Evolutionary conservation across 2,329 filamentous ascomycete species (phyloP), one percentile per base, ranked within the genome.

Genomic region (Zymoseptoria brevis): DNA sequence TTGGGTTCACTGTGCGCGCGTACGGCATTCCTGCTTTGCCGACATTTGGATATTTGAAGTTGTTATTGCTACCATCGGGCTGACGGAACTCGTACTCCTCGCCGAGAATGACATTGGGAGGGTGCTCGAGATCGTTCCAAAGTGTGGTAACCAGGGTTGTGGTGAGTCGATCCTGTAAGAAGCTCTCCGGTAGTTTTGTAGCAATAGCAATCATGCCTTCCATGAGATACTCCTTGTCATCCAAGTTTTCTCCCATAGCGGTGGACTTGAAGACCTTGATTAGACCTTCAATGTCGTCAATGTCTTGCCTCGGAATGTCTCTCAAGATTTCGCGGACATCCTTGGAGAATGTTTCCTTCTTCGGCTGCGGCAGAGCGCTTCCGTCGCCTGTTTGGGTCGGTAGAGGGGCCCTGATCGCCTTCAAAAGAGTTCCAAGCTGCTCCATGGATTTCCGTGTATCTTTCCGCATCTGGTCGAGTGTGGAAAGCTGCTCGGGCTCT

Each of bases 21-120:
- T 90, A 90, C 0, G 85, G 80, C n/a, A 83, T 83, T 11, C 81
- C 81, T 8, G 87, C 85, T 45, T 79, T 79, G 1, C 87, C 87
- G 29, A 90, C 75, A 56, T 84, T 77, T 2, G 87, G 87, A 65
- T 82, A 77, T 19, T 84, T 74, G 54, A 85, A 78, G 67, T 85
- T 89, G 70, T 81, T 81, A 60, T 74, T 73, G 1, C 77, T 80
- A 24, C 79, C 79, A 67, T 80, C 78, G 4, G 79, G 76, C 54
- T 74, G 72, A n/a, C 79, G 72, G 62, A 77, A 81, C 57, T 77
- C 72, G 60, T 71, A 79, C 55, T 78, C 71, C n/a, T 72, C 60
- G 19, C 74, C 75, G 7, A 81, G 70, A 55, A 78, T 68, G 11
- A 66, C 72, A 60, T 76, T 73, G 3, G 78, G 78, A 3, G 78